Evolutionary conservation across 176 grass and related monocot species (phyloP), one percentile per base, ranked within the genome.

Genomic region (Ampelocalamus luodianensis): DNA sequence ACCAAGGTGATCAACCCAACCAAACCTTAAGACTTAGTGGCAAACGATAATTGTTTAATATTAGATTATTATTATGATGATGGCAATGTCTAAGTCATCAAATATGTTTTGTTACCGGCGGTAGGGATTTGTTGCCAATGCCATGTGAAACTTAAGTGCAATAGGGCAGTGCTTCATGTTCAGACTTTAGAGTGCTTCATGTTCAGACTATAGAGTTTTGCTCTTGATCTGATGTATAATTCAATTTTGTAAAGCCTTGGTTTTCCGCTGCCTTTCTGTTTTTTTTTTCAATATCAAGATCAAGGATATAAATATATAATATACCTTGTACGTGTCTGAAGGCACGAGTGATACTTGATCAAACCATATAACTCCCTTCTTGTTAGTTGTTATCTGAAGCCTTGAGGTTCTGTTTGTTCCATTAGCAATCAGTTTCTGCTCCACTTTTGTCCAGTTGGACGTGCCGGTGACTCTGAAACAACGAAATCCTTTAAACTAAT

Each of bases 261-360:
- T 65, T 74, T 22, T 58, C 34, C 2, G 22, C 11, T 27, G 67
- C 23, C 53, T 80, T 81, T 46, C 22, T 68, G 26, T 71, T 74
- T 39, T 72, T 40, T 58, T n/a, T n/a, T 29, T n/a, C 44, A 45
- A 23, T 60, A 60, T 11, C 23, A 62, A 62, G 2, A 79, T 32
- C 42, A 22, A 22, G 8, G 9, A 72, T 4, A 82, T 49, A 18
- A 37, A 18, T 15, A 14, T 22, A 22, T 46, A 82, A 73, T 56
- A 17, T 50, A 89, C 90, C 90, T 88, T 92, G 65, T 86, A 92
- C 48, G 90, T 92, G 77, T 92, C 90, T 77, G 26, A 74, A 68
- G 90, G 82, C 90, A 92, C 89, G 18, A 92, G 77, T 10, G 90
- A 89, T 50, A 92, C 90, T 92, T 92, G 90, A 44, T 92, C 90